These are phyloP conservation scores for Candida pseudoglaebosa DNA, from an alignment of 805 yeast genomes.

Conservation along the genomic window DNA sequence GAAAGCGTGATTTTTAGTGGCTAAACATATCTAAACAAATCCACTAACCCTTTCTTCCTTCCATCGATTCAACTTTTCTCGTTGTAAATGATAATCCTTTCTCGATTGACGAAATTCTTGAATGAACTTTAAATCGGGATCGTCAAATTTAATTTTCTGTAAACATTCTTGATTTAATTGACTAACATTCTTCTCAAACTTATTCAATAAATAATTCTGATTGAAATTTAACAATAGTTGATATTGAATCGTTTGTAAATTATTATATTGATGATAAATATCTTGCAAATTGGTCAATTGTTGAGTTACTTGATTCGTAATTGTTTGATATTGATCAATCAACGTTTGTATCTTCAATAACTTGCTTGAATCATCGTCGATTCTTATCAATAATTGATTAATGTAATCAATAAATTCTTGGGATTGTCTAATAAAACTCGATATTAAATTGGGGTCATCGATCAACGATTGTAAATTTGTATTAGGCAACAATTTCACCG, in stretches of 20 bases:
- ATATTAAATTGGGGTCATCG: conserved; percentile 24
- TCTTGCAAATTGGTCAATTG: conserved; percentile 21
- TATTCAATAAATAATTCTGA: conserved; percentile 25
- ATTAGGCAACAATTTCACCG: conserved; percentile 27
- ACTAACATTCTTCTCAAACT: conserved; percentile 22
- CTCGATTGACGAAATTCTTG: conserved; percentile 20
- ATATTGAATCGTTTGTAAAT: conserved; percentile 35
- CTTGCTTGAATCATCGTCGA: conserved; percentile 14
- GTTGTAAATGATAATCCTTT: conserved; percentile 29
- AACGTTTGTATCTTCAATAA: conserved; percentile 18
- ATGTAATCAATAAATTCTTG: conserved; percentile 16
- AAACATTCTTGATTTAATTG: conserved; percentile 19
- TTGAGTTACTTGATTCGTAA: conserved; percentile 18
- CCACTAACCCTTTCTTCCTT: conserved; percentile 42
- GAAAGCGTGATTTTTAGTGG: no score
- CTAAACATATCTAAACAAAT: no score
- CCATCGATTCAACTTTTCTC: conserved; percentile 40
- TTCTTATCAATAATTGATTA: conserved; percentile 8
- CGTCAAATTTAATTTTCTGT: conserved; percentile 10
- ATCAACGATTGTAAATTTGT: conserved; percentile 22
- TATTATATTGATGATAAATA: conserved; percentile 28
- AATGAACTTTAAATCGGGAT: conserved; percentile 14
- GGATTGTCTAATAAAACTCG: conserved; percentile 28
- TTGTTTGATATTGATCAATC: conserved; percentile 17
- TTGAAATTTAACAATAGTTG: conserved; percentile 36